These are phyloP conservation scores for Withania somnifera DNA, from an alignment of 305 asterid genomes.

Conservation along the genomic window DNA sequence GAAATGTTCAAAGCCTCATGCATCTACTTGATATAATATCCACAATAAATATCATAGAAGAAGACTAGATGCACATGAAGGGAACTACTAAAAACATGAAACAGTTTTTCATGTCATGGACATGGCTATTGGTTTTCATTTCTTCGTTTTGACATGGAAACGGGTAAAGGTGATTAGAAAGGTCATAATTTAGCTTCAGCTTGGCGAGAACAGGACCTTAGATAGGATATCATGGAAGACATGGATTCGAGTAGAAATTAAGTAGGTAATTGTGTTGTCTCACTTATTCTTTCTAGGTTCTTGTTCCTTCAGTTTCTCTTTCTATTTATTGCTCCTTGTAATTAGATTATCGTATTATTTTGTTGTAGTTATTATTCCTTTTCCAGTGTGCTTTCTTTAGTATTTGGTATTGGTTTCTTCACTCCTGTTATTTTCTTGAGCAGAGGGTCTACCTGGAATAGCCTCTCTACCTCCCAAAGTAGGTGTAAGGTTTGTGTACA, in stretches of 20 bases:
- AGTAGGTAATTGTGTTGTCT: not conserved
- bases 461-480: not conserved
- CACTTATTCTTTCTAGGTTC: not conserved
- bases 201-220: not conserved
- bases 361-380: not conserved
- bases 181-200: not conserved
- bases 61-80: not conserved
- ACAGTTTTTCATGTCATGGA: not conserved
- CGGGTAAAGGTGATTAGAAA: not conserved
- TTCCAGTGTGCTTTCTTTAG: not conserved
- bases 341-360: not conserved
- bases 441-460: not conserved
- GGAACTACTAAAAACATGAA: not conserved
- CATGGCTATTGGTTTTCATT: not conserved
- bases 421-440: not conserved
- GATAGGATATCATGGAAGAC: not conserved
- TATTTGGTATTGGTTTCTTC: not conserved
- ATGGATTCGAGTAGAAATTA: not conserved
- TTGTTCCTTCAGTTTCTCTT: not conserved
- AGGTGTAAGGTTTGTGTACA: not conserved
- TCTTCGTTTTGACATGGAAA: not conserved
- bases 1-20: not conserved
- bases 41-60: not conserved
- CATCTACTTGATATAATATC: not conserved
- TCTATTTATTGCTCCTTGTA: not conserved